Evolutionary conservation across 441 rosid species (phyloP).

Genomic region (Populus trichocarpa): DNA sequence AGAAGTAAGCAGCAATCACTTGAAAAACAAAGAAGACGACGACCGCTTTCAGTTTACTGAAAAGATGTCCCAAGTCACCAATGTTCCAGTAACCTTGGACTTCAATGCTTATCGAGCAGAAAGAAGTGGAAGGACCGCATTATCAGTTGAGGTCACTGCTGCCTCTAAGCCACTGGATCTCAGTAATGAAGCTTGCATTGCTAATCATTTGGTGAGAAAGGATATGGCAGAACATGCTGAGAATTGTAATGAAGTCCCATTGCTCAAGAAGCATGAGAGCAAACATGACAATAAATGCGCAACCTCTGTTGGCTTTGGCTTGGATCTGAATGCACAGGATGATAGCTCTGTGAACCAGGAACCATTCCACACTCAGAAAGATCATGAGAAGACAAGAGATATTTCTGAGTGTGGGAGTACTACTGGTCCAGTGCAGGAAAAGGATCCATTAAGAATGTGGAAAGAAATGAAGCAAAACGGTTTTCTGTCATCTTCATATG

Average conservation of each 20-base stretch:
- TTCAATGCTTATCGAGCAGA: conserved; percentile 35
- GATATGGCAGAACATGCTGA: conserved; percentile 23
- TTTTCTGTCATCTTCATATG: conserved; percentile 59
- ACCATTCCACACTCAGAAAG: conserved; percentile 31
- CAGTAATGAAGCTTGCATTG: conserved; percentile 29
- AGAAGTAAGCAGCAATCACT: conserved; percentile 30
- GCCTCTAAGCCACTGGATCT: conserved; percentile 35
- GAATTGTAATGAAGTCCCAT: conserved; percentile 21
- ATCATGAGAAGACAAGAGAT: conserved; percentile 37
- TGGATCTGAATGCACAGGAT: conserved; percentile 56
- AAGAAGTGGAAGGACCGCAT: conserved; percentile 22
- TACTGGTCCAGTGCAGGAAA: conserved; percentile 47
- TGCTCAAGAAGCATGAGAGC: conserved; percentile 22
- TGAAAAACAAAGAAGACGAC: conserved; percentile 18
- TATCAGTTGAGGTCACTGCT: conserved; percentile 22
- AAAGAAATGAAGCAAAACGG: conserved; percentile 93
- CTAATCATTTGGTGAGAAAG: conserved; percentile 23
- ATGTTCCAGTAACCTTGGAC: conserved; percentile 25
- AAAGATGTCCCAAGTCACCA: conserved; percentile 35
- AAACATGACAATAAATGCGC: conserved; percentile 29
- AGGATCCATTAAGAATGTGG: conserved; percentile 72
- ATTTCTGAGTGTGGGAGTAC: conserved; percentile 62
- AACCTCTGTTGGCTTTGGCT: conserved; percentile 30
- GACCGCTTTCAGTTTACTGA: conserved; percentile 31
- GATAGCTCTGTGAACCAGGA: conserved; percentile 47